These are phyloP conservation scores for Trypanosoma avium DNA, from an alignment of 208 protist species.

Conservation along the genomic window DNA sequence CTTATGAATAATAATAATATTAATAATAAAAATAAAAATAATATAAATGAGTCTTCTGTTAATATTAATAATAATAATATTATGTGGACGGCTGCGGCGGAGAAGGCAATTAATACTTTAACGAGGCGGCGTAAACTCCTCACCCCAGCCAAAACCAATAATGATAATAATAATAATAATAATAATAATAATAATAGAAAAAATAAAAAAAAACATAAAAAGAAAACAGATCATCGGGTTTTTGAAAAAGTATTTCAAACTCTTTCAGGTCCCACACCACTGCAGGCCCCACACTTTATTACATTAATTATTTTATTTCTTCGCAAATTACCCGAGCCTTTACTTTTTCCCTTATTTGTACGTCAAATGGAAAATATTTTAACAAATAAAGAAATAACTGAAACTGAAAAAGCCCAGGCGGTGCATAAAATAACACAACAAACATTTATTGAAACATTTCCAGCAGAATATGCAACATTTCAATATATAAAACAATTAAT, in stretches of 20 bases:
- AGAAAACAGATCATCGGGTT: slow-evolving; percentile 2
- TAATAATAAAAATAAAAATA: neutral
- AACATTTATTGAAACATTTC: slow-evolving; percentile 10
- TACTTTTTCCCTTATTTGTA: slow-evolving; percentile 43
- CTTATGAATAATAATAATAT: neutral
- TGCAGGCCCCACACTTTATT: slow-evolving; percentile 18
- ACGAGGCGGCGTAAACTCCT: slow-evolving; percentile 12
- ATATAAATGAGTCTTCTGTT: too few relatives aligned
- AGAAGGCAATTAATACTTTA: slow-evolving; percentile 29
- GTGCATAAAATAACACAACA: slow-evolving; percentile 16
- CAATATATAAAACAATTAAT: slow-evolving; percentile 25
- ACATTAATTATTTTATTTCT: slow-evolving; percentile 36
- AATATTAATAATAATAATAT: too few relatives aligned
- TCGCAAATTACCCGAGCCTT: slow-evolving; percentile 38
- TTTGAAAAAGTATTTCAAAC: slow-evolving; percentile 24
- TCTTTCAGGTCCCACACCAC: neutral
- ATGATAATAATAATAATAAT: too few relatives aligned
- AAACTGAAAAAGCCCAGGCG: slow-evolving; percentile 4
- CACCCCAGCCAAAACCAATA: too few relatives aligned
- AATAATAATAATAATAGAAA: neutral
- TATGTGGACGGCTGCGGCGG: slow-evolving; percentile 19
- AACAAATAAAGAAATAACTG: slow-evolving; percentile 2
- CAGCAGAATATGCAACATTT: slow-evolving; percentile 14
- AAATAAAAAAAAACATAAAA: neutral
- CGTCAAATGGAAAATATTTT: slow-evolving; percentile 43